Conservation (phyloP, 2,329 filamentous ascomycete genomes). For the Epichloe sibirici region DNA sequence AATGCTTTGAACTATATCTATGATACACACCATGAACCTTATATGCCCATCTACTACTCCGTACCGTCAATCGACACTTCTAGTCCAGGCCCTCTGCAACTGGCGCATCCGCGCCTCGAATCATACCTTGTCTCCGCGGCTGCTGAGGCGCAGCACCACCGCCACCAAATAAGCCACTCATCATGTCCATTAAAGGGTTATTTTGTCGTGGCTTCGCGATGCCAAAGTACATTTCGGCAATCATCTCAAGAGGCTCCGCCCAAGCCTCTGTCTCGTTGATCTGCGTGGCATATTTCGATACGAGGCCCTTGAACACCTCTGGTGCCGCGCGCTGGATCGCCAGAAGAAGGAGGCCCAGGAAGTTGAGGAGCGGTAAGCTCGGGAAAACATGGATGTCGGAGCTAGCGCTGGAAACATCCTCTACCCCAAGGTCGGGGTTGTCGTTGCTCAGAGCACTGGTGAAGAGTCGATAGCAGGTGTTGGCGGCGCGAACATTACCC, state of each 20-base stretch:
- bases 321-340: slow-evolving; percentile 65
- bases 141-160: slow-evolving; percentile 37
- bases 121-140: slow-evolving; percentile 26
- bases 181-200: slow-evolving; percentile 95
- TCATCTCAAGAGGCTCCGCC: slow-evolving; percentile 71
- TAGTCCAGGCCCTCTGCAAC: slow-evolving; percentile 49
- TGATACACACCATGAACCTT: neutral
- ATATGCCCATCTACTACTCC: slow-evolving; percentile 3
- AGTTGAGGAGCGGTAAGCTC: slow-evolving; percentile 87
- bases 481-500: slow-evolving; percentile 83
- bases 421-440: slow-evolving; percentile 49
- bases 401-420: slow-evolving; percentile 65
- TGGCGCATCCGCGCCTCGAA: slow-evolving; percentile 35
- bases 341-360: slow-evolving; percentile 72
- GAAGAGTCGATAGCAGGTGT: slow-evolving; percentile 63
- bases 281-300: slow-evolving; percentile 66
- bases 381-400: slow-evolving; percentile 76
- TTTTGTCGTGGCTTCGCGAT: slow-evolving; percentile 80
- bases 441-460: slow-evolving; percentile 27
- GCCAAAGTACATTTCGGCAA: slow-evolving; percentile 94
- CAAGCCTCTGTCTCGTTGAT: slow-evolving; percentile 67
- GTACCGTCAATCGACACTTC: slow-evolving; percentile 2
- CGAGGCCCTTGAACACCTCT: slow-evolving; percentile 74
- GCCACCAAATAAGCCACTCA: slow-evolving; percentile 86
- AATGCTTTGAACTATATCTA: neutral